Percentiles rank a stretch among this genome's conserved stretches.
Conservation (phyloP, 768 basidiomycete species). For the Fomitopsis pulvina region DNA sequence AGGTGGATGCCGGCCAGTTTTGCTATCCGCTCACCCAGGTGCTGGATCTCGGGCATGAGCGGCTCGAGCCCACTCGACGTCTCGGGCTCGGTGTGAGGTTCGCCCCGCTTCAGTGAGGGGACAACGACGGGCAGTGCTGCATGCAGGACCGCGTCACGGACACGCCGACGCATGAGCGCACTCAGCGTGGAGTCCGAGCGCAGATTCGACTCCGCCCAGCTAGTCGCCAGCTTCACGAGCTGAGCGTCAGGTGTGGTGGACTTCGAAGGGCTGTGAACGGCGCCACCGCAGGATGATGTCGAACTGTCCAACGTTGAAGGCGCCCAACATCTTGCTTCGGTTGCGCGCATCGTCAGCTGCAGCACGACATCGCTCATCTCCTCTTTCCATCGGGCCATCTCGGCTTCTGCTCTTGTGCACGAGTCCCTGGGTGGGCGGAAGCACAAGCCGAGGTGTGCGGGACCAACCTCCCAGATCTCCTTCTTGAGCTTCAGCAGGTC, state of each 20-base stretch:
- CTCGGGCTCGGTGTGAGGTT: conserved; percentile 14
- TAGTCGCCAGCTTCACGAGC: conserved; percentile 53
- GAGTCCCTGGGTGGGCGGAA: conserved; percentile 21
- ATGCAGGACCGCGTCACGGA: conserved; percentile 28
- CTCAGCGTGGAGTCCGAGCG: conserved; percentile 52
- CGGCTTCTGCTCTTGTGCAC: conserved; percentile 19
- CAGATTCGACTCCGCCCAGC: conserved; percentile 69
- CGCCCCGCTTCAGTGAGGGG: conserved; percentile 15
- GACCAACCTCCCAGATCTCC: conserved; percentile 68
- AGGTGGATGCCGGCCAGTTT: conserved; percentile 71
- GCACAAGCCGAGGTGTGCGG: conserved; percentile 54
- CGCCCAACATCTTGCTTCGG: conserved; percentile 27
- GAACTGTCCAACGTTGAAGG: not conserved
- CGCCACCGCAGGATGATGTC: conserved; percentile 4
- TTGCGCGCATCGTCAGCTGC: conserved; percentile 69
- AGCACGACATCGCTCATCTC: conserved; percentile 63
- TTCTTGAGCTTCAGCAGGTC: conserved; percentile 57
- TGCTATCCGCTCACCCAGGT: conserved; percentile 64
- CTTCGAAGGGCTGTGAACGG: conserved; percentile 17
- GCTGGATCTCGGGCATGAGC: conserved; percentile 59
- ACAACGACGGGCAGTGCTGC: conserved; percentile 15
- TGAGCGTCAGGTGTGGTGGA: conserved; percentile 41
- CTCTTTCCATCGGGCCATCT: conserved; percentile 45
- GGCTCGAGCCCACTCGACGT: conserved; percentile 63
- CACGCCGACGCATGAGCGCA: conserved; percentile 51